These are phyloP conservation scores for Solanum microdontum DNA, from an alignment of 257 asterid species.

Conservation along the genomic window DNA sequence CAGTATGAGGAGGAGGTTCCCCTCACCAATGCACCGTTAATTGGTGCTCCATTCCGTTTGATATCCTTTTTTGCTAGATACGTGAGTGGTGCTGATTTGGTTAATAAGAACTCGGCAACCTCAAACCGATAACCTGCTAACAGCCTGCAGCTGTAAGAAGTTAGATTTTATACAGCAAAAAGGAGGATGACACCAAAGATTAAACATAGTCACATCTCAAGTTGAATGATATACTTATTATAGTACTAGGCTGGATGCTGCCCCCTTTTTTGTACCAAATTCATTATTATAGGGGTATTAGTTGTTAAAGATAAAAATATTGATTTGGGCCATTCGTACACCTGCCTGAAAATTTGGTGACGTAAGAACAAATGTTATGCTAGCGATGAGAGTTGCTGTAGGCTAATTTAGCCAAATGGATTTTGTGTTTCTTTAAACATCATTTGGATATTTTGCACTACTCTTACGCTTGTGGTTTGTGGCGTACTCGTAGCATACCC, in stretches of 20 bases:
- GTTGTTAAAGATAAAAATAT: not conserved
- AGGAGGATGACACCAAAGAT: not conserved
- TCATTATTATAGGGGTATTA: not conserved
- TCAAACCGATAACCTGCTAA: not conserved
- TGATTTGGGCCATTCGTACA: not conserved
- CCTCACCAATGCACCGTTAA: constrained; percentile 65
- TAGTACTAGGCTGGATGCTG: not conserved
- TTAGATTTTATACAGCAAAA: not conserved
- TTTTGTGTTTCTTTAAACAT: not conserved
- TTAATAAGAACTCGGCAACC: constrained; percentile 27
- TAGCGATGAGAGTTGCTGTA: not conserved
- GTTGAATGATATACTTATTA: not conserved
- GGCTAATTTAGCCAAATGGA: not conserved
- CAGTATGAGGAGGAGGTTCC: constrained; percentile 27
- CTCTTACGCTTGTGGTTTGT: not conserved
- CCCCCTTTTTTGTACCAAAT: not conserved
- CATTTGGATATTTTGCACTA: not conserved
- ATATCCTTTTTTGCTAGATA: constrained; percentile 87
- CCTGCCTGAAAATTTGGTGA: not conserved
- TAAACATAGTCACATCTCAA: not conserved
- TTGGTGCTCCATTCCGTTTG: constrained; percentile 96
- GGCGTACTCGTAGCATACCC: not conserved
- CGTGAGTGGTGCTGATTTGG: constrained; percentile 96
- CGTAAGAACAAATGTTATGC: not conserved
- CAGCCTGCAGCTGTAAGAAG: not conserved